A percentile compares a stretch with the other conserved stretches of the same genome.
Evolutionary conservation across 257 asterid species (phyloP).

Genomic region (Paulownia fortunei): DNA sequence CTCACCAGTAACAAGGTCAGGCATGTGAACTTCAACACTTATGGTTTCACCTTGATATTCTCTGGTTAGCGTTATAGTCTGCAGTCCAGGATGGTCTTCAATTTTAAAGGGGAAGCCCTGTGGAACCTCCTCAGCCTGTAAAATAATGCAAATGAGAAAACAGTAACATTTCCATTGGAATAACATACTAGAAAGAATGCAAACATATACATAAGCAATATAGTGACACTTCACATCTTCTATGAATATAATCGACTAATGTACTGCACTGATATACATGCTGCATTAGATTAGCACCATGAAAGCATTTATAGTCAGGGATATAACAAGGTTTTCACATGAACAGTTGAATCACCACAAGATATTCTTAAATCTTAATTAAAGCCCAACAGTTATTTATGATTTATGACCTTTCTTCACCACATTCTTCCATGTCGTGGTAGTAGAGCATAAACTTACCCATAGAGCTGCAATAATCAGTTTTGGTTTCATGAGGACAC

Average conservation of each 20-base stretch:
- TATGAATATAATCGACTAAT: not conserved
- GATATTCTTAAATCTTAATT: not conserved
- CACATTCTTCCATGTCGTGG: too few species aligned
- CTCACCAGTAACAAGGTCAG: slow-evolving; percentile 58
- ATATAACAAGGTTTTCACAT: not conserved
- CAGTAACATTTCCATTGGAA: not conserved
- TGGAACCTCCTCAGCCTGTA: slow-evolving; percentile 61
- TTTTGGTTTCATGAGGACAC: not conserved
- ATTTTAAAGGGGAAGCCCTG: slow-evolving; percentile 72
- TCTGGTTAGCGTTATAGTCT: slow-evolving; percentile 66
- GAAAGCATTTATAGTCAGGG: not conserved
- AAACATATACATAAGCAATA: not conserved
- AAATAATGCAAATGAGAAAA: not conserved
- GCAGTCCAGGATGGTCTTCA: slow-evolving; percentile 71
- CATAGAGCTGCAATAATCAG: too few species aligned
- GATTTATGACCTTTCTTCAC: too few species aligned
- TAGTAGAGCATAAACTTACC: too few species aligned
- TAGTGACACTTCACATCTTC: not conserved
- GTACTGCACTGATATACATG: not conserved
- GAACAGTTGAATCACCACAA: slow-evolving; percentile 6
- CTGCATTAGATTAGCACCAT: not conserved
- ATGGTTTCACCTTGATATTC: slow-evolving; percentile 72
- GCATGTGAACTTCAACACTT: slow-evolving; percentile 78
- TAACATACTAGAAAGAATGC: not conserved
- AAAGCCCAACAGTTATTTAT: too few species aligned